phyloP scores from a whole-genome alignment of 108 stramenopile genomes.

The Epithemia pelagica region DNA sequence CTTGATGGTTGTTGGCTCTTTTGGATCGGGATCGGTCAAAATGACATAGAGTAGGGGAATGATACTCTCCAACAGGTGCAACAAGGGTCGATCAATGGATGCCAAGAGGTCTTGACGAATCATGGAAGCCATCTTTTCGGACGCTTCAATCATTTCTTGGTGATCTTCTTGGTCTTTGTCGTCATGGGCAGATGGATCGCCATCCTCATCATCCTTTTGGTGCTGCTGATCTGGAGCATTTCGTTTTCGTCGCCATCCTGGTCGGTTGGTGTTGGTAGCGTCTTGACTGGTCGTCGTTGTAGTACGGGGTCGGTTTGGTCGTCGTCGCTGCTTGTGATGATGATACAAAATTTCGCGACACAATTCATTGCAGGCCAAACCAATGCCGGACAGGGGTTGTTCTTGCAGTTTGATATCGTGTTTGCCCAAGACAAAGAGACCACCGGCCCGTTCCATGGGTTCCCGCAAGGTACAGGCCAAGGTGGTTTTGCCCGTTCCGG shows the following conservation, averaged over 20 bases:
- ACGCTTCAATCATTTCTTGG: neutral
- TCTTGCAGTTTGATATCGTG: neutral
- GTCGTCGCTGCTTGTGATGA: neutral
- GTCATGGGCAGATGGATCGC: neutral
- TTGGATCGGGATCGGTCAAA: neutral
- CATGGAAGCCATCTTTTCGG: neutral
- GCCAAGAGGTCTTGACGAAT: neutral
- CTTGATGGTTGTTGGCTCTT: neutral
- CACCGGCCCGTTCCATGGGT: neutral
- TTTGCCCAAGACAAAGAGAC: neutral
- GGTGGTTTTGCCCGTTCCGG: neutral
- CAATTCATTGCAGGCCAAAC: constrained; percentile 4
- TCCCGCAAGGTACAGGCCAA: neutral
- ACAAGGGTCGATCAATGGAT: neutral
- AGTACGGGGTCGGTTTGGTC: too few relatives aligned
- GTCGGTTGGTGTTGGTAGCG: neutral
- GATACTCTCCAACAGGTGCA: neutral
- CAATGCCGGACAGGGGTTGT: constrained; percentile 2
- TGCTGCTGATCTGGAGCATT: too few relatives aligned
- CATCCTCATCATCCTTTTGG: neutral
- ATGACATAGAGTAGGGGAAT: neutral
- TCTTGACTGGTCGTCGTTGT: neutral
- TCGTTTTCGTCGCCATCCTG: neutral
- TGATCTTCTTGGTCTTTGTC: neutral
- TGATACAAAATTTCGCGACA: neutral